Evolutionary conservation across 352 stramenopile species (phyloP).

Genomic region (Globisporangium orthogonon): DNA sequence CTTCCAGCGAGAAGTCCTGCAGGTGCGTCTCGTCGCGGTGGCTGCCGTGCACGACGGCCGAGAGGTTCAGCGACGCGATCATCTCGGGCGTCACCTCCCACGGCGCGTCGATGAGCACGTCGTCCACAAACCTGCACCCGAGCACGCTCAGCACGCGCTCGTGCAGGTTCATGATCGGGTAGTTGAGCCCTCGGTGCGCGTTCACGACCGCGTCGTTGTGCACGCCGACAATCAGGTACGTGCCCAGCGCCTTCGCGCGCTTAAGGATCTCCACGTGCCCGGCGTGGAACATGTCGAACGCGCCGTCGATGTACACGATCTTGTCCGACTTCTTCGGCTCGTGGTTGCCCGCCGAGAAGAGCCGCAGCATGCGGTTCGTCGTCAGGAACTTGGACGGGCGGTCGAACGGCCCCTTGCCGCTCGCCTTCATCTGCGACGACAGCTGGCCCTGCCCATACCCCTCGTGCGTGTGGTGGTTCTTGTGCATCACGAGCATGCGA

Average conservation of each 20-base stretch:
- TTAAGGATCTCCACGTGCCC: slow-evolving; percentile 96
- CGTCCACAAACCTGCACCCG: slow-evolving; percentile 95
- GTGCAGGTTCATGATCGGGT: slow-evolving; percentile 98
- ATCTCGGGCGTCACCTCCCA: slow-evolving; percentile 95
- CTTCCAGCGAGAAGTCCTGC: slow-evolving; percentile 54
- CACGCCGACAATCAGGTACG: slow-evolving; percentile 96
- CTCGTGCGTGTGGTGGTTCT: slow-evolving; percentile 88
- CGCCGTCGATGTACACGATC: slow-evolving; percentile 97
- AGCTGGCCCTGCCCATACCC: slow-evolving; percentile 74
- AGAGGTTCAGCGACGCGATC: slow-evolving; percentile 89
- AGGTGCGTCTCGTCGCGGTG: slow-evolving; percentile 73
- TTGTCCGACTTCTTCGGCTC: slow-evolving; percentile 85
- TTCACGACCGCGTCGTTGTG: slow-evolving; percentile 94
- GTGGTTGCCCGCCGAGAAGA: slow-evolving; percentile 88
- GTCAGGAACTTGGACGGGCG: slow-evolving; percentile 93
- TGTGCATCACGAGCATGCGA: slow-evolving; percentile 96
- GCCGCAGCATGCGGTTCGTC: slow-evolving; percentile 92
- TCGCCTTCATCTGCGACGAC: slow-evolving; percentile 59
- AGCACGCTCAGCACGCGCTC: slow-evolving; percentile 96
- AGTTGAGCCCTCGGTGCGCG: slow-evolving; percentile 85
- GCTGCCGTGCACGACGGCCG: slow-evolving; percentile 81
- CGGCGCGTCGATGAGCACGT: slow-evolving; percentile 97
- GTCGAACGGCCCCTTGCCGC: slow-evolving; percentile 40
- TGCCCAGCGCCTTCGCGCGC: slow-evolving; percentile 86
- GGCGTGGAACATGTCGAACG: slow-evolving; percentile 99